Base-by-base conservation (phyloP, 2,329 filamentous ascomycete species). In the Emergomyces pasteurianus region DNA sequence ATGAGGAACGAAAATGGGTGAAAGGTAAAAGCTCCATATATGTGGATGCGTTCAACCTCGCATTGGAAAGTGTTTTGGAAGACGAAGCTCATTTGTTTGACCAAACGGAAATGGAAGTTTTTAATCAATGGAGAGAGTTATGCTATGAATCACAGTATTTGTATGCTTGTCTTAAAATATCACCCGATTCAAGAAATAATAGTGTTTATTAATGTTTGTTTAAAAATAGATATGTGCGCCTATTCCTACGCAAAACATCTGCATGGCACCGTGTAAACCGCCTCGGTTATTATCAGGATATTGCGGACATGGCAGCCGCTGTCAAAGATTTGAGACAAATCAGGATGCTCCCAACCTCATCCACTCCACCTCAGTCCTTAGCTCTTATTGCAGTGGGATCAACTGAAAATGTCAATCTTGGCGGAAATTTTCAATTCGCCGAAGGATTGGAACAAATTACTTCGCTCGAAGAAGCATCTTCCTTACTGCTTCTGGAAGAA, bases 21-120 rank as follows among this genome's bases (percentile, higher is more conserved):
- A 84, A 81, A 68, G 90, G 90, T 0, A 86, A 85, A 71, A 95
- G 86, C 69, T 97, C 92, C 1, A 90, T 99, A 60, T 99, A 99
- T 68, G 90, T 96, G 21, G 94, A 99, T 75, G 94, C 94, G 0
- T 99, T 99, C 79, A 96, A 96, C 69, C 79, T 97, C 16, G 90
- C 92, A 1, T 77, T 99, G 56, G 86, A 92, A 62, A 96, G 90
- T 0, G 94, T 99, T 3, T 76, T 97, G 14, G 86, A 90, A 56
- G 90, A 97, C 61, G 94, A 99, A 74, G 82, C 83, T 0, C 90
- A 96, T 73, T 77, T 99, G 0, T 99, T 97, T 71, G 83, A 94
- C 67, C 83, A 85, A 61, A 86, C 84, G 21, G 94, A 99, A 73
- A 83, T 81, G 68, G 78, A 82, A 16, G 81, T 97, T 0, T 97